These are phyloP conservation scores for Arthromyces matolae DNA, from an alignment of 768 basidiomycete species.

Conservation along the genomic window DNA sequence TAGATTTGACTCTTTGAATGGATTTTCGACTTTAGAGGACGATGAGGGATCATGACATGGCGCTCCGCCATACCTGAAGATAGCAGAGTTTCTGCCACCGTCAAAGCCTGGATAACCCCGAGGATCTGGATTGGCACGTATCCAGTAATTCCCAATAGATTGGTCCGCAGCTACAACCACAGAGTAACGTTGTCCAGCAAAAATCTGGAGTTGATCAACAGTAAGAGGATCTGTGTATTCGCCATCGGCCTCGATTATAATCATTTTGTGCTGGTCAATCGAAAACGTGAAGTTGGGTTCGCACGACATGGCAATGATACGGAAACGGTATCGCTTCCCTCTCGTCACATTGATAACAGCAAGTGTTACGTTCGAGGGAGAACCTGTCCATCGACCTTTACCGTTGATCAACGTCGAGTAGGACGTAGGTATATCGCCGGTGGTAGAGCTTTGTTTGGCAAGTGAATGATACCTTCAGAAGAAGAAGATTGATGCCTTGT, in stretches of 20 bases:
- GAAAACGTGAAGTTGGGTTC: conserved; percentile 37
- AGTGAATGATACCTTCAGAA: conserved; percentile 4
- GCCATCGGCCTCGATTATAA: conserved; percentile 53
- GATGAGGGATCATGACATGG: conserved; percentile 40
- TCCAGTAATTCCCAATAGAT: conserved; percentile 49
- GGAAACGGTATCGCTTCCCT: conserved; percentile 30
- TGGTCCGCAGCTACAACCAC: conserved; percentile 43
- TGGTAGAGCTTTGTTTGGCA: not conserved
- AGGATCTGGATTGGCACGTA: conserved; percentile 31
- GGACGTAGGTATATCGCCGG: not conserved
- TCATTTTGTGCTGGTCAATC: conserved; percentile 45
- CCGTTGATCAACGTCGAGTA: conserved; percentile 34
- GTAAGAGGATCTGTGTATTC: conserved; percentile 37
- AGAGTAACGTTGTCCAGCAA: conserved; percentile 22
- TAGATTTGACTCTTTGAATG: conserved; percentile 11
- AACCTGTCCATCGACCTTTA: conserved; percentile 30
- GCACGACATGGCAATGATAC: conserved; percentile 33
- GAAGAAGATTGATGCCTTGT: too few species aligned
- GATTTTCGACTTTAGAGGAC: conserved; percentile 15
- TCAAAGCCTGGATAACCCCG: conserved; percentile 24
- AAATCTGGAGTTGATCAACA: conserved; percentile 44
- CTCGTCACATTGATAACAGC: not conserved
- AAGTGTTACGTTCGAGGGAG: conserved; percentile 14
- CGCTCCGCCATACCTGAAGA: conserved; percentile 51
- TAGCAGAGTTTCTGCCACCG: conserved; percentile 43